Evolutionary conservation across 352 stramenopile genomes (phyloP), one percentile per base, ranked within the genome.

Genomic region (Elongisporangium prolatum): DNA sequence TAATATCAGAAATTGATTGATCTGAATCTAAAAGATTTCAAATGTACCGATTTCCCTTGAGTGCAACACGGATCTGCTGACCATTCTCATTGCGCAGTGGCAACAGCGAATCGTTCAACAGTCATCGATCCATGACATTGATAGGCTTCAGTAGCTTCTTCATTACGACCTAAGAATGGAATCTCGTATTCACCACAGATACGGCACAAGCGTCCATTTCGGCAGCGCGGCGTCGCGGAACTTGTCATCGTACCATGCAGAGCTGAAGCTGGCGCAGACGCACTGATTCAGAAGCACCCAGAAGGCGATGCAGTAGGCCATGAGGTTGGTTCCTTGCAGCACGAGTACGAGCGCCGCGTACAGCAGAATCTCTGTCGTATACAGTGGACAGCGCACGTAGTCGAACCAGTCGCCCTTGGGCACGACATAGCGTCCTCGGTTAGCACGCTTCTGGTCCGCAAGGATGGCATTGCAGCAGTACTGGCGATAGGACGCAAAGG

Each of bases 221-320:
- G 74, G 67, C 21, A 83, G 44, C 16, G 68, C 50, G 38, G 48
- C 56, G 4, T 72, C 72, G 24, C 80, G 76, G 57, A 92, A 88
- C 61, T 89, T 89, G 38, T 60, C 38, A 6, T 78, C 59, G 48
- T 87, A 66, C 80, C 80, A 89, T 13, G 81, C 68, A 8, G 72
- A 82, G 48, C 54, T 78, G 59, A 82, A 77, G n/a, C 74, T 56
- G 0, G 82, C 77, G 16, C 80, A 79, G 10, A 88, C 68, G 28
- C 70, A 62, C 25, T 92, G 80, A 55, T 92, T 92, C 16, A 72
- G 48, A 24, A 77, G 20, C 17, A 91, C 82, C 82, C 82, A 91
- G 0, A 58, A 47, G 22, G 69, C 72, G 17, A 86, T 57, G 37
- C 84, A 56, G 54, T 83, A 77, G 9, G 82, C 58, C 62, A 77